These are phyloP conservation scores for Aspergillus aculeatus DNA, from an alignment of 2,329 filamentous ascomycete species.

Conservation along the genomic window DNA sequence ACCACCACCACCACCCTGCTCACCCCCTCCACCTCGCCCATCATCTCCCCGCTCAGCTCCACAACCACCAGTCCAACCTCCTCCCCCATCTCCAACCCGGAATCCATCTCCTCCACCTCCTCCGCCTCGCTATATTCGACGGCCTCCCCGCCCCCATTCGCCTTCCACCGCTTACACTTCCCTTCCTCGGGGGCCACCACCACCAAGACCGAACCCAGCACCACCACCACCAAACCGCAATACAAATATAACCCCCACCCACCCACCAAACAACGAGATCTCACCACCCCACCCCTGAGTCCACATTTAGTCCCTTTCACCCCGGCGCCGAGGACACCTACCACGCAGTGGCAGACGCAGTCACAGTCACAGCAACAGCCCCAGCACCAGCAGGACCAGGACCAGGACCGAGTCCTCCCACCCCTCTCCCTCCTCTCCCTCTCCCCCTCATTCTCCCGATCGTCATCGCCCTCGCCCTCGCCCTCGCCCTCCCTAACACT, in stretches of 20 bases:
- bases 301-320: too few relatives aligned
- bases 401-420: too few relatives aligned
- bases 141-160: neutral
- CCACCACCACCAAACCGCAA: too few relatives aligned
- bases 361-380: too few relatives aligned
- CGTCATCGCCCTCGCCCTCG: too few relatives aligned
- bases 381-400: too few relatives aligned
- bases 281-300: too few relatives aligned
- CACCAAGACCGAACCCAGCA: too few relatives aligned
- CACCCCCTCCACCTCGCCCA: constrained; percentile 24
- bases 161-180: neutral
- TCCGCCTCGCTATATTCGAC: constrained; percentile 15
- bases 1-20: constrained; percentile 30
- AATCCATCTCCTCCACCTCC: constrained; percentile 21
- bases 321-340: too few relatives aligned
- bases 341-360: neutral
- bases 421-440: neutral
- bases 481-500: too few relatives aligned
- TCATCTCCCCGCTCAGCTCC: constrained; percentile 28
- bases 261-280: too few relatives aligned
- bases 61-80: constrained; percentile 30
- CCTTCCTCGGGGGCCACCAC: neutral
- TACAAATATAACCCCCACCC: too few relatives aligned
- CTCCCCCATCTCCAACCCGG: constrained; percentile 30
- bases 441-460: neutral